Evolutionary conservation across 352 stramenopile genomes (phyloP).

Genomic region (Thraustochytrium sp.): DNA sequence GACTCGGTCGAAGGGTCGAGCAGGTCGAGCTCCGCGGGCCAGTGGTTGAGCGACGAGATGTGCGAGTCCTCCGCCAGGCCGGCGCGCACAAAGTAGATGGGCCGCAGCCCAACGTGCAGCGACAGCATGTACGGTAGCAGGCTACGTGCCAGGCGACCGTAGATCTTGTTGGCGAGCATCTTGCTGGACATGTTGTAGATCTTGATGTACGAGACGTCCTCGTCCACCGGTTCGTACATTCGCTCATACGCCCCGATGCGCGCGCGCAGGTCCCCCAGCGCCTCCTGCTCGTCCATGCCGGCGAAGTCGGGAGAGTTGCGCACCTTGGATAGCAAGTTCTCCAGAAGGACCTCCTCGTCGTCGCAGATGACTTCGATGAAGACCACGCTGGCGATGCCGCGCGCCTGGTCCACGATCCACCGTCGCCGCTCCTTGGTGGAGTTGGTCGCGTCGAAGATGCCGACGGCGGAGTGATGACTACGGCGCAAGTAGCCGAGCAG

Average conservation of each 20-base stretch:
- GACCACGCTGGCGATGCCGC: slow-evolving; percentile 50
- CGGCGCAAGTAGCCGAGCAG: slow-evolving; percentile 65
- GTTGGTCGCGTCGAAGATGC: slow-evolving; percentile 84
- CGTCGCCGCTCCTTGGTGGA: slow-evolving; percentile 62
- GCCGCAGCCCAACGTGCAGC: slow-evolving; percentile 32
- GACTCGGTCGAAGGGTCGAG: slow-evolving; percentile 39
- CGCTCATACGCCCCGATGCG: slow-evolving; percentile 32
- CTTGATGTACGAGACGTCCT: slow-evolving; percentile 46
- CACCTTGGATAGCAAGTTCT: slow-evolving; percentile 62
- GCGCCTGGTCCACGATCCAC: slow-evolving; percentile 45
- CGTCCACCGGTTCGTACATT: slow-evolving; percentile 44
- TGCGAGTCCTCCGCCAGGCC: slow-evolving; percentile 20
- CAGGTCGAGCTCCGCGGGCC: background rate
- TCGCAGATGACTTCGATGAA: slow-evolving; percentile 84
- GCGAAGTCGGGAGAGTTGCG: slow-evolving; percentile 48
- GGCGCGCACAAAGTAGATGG: slow-evolving; percentile 42
- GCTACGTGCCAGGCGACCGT: slow-evolving; percentile 25
- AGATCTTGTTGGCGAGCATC: slow-evolving; percentile 46
- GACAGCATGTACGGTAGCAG: slow-evolving; percentile 43
- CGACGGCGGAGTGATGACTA: slow-evolving; percentile 61
- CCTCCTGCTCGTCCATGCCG: slow-evolving; percentile 66
- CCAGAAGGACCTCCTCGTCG: slow-evolving; percentile 69
- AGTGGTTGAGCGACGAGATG: background rate
- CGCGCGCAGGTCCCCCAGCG: slow-evolving; percentile 52
- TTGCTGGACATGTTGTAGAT: slow-evolving; percentile 48